Evolutionary conservation across 768 basidiomycete species (phyloP), one percentile per base, ranked within the genome.

Genomic region (Agaricus sinodeliciosus): DNA sequence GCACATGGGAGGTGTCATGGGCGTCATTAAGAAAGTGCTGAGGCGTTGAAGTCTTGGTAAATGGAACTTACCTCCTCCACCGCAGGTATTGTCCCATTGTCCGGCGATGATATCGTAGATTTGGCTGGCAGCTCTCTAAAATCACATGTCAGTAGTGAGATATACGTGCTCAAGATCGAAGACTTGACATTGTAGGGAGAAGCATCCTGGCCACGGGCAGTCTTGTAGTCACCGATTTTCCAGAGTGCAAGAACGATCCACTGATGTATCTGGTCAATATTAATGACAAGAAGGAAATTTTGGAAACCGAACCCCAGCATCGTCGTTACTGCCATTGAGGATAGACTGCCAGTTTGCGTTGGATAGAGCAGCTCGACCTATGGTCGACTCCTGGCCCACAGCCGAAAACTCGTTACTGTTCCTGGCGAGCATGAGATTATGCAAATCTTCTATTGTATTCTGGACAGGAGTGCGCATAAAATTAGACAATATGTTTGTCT

Each of bases 141-240:
- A 26, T 15, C 3, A 41, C 11, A 48, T 15, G 16, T 48, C 37
- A 25, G 27, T 18, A 37, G 39, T 16, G 12, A 39, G 18, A 4
- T 22, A 1, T 25, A 26, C 15, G 46, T 15, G 25, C 28, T 15
- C 7, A 13, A 28, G 9, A 26, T n/a, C 4, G 13, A 27, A 22
- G 26, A 3, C 15, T 22, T 15, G 53, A 71, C 65, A 25, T 67
- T 43, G 58, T 67, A 70, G 18, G 65, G 60, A 3, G 57, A 53
- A 35, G 55, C 60, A 46, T 60, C 68, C 61, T 65, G 55, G 22
- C 76, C 75, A 44, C 72, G 67, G 15, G 63, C 62, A 16, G 58
- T 61, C 57, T 75, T 76, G 63, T 80, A 81, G 59, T 82, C 79
- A 0, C 68, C 73, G 7, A 81, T 76, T 63, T 79, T 82, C 80